Percentiles rank a stretch among this genome's conserved stretches.
Evolutionary conservation across 306 rosid species (phyloP).

Genomic region (Prunus mira): DNA sequence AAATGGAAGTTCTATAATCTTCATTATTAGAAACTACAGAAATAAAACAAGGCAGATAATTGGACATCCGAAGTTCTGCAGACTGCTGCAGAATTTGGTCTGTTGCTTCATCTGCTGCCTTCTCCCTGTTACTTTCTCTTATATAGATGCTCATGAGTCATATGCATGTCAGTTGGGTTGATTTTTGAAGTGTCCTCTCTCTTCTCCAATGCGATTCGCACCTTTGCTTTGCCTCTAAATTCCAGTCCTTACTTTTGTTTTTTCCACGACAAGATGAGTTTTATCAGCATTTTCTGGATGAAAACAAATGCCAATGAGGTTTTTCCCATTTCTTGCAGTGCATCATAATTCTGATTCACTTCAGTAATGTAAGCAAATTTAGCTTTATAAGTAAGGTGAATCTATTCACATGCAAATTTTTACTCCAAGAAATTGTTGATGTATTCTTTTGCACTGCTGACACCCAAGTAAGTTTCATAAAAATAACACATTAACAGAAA

Average conservation of each 20-base stretch:
- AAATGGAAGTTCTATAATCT: neutral
- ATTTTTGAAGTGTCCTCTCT: no score
- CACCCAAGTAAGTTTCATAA: neutral
- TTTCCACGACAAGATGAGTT: no score
- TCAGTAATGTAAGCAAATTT: neutral
- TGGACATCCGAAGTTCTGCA: neutral
- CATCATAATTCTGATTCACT: neutral
- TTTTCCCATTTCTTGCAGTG: neutral
- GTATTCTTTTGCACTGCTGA: neutral
- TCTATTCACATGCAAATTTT: neutral
- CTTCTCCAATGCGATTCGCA: no score
- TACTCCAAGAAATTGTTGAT: neutral
- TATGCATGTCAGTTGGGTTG: no score
- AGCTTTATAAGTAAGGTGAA: neutral
- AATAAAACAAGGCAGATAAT: neutral
- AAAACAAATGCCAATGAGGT: neutral
- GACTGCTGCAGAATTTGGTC: neutral
- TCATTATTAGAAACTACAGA: neutral
- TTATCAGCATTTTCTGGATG: neutral
- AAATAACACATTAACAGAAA: neutral
- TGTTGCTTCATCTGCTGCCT: neutral
- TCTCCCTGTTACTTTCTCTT: no score
- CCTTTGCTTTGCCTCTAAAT: no score
- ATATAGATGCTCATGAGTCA: no score
- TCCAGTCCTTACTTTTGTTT: no score